phyloP scores from a whole-genome alignment of 208 protist species.

The Trypanosoma grayi region DNA sequence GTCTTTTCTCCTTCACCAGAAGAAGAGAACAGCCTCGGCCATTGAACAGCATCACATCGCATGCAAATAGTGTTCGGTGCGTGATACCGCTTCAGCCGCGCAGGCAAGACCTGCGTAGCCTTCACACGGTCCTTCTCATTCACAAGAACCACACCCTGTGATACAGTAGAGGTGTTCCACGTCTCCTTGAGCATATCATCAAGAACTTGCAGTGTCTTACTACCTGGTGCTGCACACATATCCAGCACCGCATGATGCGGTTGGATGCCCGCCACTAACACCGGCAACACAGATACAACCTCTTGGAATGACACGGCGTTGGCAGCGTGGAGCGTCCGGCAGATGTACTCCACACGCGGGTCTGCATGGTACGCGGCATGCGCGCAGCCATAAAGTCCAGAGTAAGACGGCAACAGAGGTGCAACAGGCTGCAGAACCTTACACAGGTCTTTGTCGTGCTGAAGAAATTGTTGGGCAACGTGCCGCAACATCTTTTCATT shows the following conservation, averaged over 20 bases:
- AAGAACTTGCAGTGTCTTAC: slow-evolving; percentile 87
- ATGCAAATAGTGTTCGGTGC: slow-evolving; percentile 81
- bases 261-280: slow-evolving; percentile 67
- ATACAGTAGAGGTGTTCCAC: slow-evolving; percentile 20
- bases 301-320: slow-evolving; percentile 89
- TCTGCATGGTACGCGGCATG: slow-evolving; percentile 77
- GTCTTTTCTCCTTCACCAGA: slow-evolving; percentile 6
- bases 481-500: slow-evolving; percentile 48
- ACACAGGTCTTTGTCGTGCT: slow-evolving; percentile 23
- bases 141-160: slow-evolving; percentile 68
- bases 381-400: slow-evolving; percentile 66
- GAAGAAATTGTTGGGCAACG: slow-evolving; percentile 46
- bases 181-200: slow-evolving; percentile 74
- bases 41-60: slow-evolving; percentile 86
- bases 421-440: slow-evolving; percentile 38
- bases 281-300: slow-evolving; percentile 82
- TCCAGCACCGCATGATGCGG: slow-evolving; percentile 85
- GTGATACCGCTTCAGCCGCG: slow-evolving; percentile 88
- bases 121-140: slow-evolving; percentile 92
- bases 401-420: slow-evolving; percentile 23
- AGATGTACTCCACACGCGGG: slow-evolving; percentile 60
- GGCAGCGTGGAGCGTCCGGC: slow-evolving; percentile 81
- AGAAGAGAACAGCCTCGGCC: slow-evolving; percentile 75
- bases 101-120: slow-evolving; percentile 90
- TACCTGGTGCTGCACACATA: slow-evolving; percentile 91